phyloP scores from a whole-genome alignment of 1,284 basidiomycete species.

The Ceratobasidium sp. region DNA sequence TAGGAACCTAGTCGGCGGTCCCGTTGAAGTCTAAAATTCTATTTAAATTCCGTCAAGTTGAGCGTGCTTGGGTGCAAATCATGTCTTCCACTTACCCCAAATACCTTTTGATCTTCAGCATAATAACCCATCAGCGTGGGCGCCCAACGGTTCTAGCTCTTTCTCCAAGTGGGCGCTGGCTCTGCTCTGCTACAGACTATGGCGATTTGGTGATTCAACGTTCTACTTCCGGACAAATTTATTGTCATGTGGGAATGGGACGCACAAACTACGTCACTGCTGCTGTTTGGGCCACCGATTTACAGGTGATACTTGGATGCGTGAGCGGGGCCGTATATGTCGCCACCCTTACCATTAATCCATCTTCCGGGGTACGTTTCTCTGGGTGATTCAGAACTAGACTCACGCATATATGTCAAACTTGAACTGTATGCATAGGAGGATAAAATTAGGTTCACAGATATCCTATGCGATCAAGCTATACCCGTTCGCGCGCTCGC shows the following conservation, averaged over 20 bases:
- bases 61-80: too few relatives aligned
- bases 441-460: background rate
- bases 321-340: background rate
- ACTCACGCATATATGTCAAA: too few relatives aligned
- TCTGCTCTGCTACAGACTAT: background rate
- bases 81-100: too few relatives aligned
- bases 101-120: too few relatives aligned
- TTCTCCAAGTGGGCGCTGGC: background rate
- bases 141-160: background rate
- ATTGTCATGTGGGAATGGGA: background rate
- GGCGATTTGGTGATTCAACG: background rate
- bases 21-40: too few relatives aligned
- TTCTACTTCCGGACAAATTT: background rate
- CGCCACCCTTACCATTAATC: background rate
- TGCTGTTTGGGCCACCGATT: background rate
- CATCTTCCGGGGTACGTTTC: background rate
- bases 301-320: background rate
- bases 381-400: too few relatives aligned
- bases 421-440: background rate
- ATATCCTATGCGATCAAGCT: background rate
- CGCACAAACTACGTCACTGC: background rate
- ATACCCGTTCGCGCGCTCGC: background rate
- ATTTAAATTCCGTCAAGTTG: too few relatives aligned
- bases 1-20: too few relatives aligned
- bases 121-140: background rate